Conservation (phyloP, 768 basidiomycete genomes). For the Chalciporus chontae region DNA sequence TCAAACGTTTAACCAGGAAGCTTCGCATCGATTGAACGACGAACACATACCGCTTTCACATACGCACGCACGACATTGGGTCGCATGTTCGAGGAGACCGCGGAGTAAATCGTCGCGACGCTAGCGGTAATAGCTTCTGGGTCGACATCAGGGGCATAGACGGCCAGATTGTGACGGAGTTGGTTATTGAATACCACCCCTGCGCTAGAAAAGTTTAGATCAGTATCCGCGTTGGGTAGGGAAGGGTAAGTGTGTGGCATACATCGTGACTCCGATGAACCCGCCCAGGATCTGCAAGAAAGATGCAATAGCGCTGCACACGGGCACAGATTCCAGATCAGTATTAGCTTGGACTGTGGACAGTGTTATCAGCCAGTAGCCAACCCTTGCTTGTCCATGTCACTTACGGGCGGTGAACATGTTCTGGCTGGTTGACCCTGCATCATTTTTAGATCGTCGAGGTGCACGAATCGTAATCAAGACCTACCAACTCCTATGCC, state of each 20-base stretch:
- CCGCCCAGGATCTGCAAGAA: conserved; percentile 14
- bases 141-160: conserved; percentile 10
- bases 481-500: conserved; percentile 12
- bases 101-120: conserved; percentile 9
- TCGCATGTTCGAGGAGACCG: conserved; percentile 1
- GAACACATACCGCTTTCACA: conserved; percentile 6
- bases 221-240: not conserved
- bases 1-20: not conserved
- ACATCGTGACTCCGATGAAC: conserved; percentile 10
- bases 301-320: conserved; percentile 7
- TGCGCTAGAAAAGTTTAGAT: not conserved
- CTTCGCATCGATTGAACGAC: not conserved
- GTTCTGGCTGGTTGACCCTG: conserved; percentile 11
- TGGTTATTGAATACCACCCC: conserved; percentile 7
- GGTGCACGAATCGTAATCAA: no score
- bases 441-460: not conserved
- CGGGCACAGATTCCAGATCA: conserved; percentile 2
- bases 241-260: not conserved
- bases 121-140: conserved; percentile 5
- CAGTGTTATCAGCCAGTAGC: not conserved
- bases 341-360: conserved; percentile 8
- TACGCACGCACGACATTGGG: conserved; percentile 11
- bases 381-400: not conserved
- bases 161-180: conserved; percentile 6
- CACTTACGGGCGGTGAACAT: conserved; percentile 9